These are phyloP conservation scores for Calophaca sinica DNA, from an alignment of 306 rosid species.

Conservation along the genomic window DNA sequence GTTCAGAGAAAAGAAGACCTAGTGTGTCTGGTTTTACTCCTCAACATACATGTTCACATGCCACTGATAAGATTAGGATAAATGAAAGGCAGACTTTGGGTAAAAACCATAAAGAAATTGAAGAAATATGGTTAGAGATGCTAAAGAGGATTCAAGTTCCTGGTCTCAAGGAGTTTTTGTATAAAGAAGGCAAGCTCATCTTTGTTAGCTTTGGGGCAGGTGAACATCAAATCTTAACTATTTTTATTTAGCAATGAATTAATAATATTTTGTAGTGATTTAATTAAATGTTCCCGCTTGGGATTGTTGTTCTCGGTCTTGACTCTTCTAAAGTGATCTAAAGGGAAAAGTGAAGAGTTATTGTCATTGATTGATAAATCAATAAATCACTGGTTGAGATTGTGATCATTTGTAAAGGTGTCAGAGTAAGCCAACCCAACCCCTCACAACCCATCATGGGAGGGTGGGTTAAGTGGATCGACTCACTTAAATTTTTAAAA, in stretches of 20 bases:
- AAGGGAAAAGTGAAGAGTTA: background rate
- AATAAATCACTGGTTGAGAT: background rate
- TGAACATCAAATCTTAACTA: conserved; percentile 46
- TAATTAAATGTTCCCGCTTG: background rate
- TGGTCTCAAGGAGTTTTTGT: conserved; percentile 78
- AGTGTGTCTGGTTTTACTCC: conserved; percentile 56
- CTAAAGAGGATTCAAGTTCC: conserved; percentile 72
- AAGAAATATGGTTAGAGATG: conserved; percentile 93
- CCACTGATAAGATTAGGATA: conserved; percentile 52
- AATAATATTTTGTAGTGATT: conserved; percentile 26
- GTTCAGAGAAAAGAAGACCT: conserved; percentile 64
- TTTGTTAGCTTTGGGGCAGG: conserved; percentile 93
- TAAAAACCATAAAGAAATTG: conserved; percentile 61
- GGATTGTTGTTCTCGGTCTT: background rate
- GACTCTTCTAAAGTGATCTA: background rate
- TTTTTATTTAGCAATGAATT: conserved; percentile 31
- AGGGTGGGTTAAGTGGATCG: background rate
- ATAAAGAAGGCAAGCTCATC: conserved; percentile 83
- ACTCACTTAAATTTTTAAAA: too few species aligned
- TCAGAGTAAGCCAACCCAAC: background rate
- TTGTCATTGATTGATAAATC: background rate
- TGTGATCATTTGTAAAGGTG: background rate
- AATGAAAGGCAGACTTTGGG: conserved; percentile 59
- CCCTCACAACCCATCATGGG: background rate
- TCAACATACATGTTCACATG: conserved; percentile 54